A percentile compares a stretch with the other conserved stretches of the same genome.
These are phyloP conservation scores for Jaltomata sinuosa DNA, from an alignment of 257 asterid genomes.

Conservation along the genomic window DNA sequence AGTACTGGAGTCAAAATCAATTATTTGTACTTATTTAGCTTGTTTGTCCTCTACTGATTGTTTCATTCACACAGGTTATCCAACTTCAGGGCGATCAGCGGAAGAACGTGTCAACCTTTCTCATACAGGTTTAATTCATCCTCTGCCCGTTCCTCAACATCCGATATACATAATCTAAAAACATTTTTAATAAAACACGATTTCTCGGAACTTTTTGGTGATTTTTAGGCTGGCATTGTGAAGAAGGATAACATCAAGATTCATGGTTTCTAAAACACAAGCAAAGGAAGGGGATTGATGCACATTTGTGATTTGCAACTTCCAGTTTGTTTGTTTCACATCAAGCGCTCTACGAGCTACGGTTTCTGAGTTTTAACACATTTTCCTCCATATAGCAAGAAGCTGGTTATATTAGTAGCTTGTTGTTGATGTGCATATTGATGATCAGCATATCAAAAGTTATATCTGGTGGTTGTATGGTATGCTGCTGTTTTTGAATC, in stretches of 20 bases:
- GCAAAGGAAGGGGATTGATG: neutral
- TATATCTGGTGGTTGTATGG: neutral
- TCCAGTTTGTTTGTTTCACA: neutral
- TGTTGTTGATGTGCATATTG: neutral
- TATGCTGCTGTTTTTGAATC: neutral
- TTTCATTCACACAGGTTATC: conserved; percentile 18
- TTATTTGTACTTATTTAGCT: neutral
- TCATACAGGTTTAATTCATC: conserved; percentile 13
- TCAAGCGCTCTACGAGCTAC: neutral
- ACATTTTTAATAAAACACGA: neutral
- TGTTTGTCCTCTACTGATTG: neutral
- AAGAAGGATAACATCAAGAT: conserved; percentile 17
- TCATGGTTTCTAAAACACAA: conserved; percentile 11
- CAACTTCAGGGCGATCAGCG: conserved; percentile 43
- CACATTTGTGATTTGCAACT: neutral
- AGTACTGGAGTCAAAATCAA: neutral
- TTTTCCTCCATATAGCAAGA: neutral
- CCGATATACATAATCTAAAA: neutral
- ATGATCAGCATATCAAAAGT: neutral
- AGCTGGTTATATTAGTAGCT: neutral
- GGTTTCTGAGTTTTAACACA: neutral
- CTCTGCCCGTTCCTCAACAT: neutral
- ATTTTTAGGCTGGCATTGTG: conserved; percentile 11
- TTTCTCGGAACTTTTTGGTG: neutral
- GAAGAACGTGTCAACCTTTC: conserved; percentile 31